Conservation (phyloP, 2,329 filamentous ascomycete species). For the Blastomyces gilchristii region DNA sequence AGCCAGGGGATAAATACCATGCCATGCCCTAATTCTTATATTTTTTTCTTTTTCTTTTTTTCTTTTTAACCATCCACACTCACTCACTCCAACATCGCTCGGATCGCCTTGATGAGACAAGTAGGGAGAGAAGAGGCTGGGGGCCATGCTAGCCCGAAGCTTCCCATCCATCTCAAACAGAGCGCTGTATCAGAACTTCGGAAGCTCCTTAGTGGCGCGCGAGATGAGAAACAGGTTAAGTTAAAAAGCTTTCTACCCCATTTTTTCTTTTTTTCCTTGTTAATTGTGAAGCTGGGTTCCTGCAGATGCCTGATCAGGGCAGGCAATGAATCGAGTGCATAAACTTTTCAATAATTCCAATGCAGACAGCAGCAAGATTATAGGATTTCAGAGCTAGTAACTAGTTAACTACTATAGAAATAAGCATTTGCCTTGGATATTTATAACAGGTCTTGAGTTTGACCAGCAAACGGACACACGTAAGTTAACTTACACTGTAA, state of each 20-base stretch:
- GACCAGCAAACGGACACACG: no score
- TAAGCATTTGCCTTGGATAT: no score
- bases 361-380: not conserved
- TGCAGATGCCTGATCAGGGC: not conserved
- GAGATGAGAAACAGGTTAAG: not conserved
- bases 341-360: no score
- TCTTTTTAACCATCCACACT: not conserved
- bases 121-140: not conserved
- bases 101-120: not conserved
- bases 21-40: not conserved
- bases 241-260: not conserved
- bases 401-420: no score
- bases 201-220: not conserved
- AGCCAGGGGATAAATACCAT: not conserved
- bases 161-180: constrained; percentile 3
- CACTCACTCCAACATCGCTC: not conserved
- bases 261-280: not conserved
- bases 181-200: not conserved
- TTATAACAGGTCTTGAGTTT: not conserved
- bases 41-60: not conserved
- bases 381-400: no score
- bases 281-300: not conserved
- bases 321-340: not conserved
- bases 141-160: no score
- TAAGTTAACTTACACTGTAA: no score